Evolutionary conservation across 306 rosid species (phyloP), one percentile per base, ranked within the genome.

Genomic region (Gynostemma pentaphyllum): DNA sequence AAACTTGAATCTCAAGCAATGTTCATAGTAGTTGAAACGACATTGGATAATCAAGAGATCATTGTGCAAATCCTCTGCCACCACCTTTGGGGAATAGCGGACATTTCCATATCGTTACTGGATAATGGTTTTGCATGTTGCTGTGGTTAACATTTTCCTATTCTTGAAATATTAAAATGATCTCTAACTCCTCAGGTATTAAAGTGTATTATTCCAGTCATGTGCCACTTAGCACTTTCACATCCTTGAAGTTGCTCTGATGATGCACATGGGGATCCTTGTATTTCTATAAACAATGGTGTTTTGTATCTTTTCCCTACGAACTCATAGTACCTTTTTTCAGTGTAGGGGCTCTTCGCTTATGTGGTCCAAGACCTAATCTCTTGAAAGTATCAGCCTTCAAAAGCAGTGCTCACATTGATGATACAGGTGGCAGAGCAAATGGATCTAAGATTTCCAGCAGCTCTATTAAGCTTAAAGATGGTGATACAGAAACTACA

Each of bases 331-430:
- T 73, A 45, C 62, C 79, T 84, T 67, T 85, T 85, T 76, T 36
- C 94, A 90, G 97, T 85, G 85, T 85, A 85, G 94, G 94, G 79
- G 73, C 83, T 73, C 80, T 81, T 76, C 68, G 53, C 72, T 79
- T 76, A 64, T 51, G 72, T 62, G 84, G 79, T 62, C 71, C 87
- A 80, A 78, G 75, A 63, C 65, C 68, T 53, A 81, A 75, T 71
- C 77, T 80, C 56, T 75, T 83, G 54, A 85, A 72, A 69, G 72
- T 87, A 69, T 79, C 85, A 29, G 84, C 87, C 78, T 90, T 90
- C 73, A 90, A 90, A 78, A 85, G 97, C 64, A 75, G 47, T 67
- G 87, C 86, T 18, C 83, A 72, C 67, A 75, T 83, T 74, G 80
- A 73, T 65, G 83, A 71, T 65, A 70, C 87, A n/a, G 81, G 72